Conservation (phyloP, 441 rosid species). For the Viola pubescens region DNA sequence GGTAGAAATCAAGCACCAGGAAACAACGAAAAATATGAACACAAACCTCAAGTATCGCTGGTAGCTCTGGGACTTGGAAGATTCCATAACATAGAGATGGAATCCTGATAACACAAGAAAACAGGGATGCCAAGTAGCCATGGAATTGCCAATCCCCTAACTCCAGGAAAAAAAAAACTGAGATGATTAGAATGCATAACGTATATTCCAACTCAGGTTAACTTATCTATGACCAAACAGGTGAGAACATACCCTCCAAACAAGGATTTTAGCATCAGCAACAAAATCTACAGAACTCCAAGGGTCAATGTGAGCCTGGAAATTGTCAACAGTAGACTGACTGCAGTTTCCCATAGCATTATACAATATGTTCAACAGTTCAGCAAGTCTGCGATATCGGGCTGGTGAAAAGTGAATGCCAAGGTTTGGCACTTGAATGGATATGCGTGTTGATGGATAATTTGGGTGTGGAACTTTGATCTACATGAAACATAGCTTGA, state of each 20-base stretch:
- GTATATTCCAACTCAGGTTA: conserved; percentile 19
- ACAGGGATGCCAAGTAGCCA: conserved; percentile 95
- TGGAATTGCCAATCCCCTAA: conserved; percentile 94
- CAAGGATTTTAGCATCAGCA: conserved; percentile 73
- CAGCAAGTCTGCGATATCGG: conserved; percentile 72
- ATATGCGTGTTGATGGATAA: conserved; percentile 87
- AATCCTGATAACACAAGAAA: conserved; percentile 84
- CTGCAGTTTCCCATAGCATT: conserved; percentile 52
- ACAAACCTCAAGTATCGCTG: conserved; percentile 86
- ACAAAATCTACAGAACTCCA: conserved; percentile 77
- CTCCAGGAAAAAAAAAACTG: conserved; percentile 20
- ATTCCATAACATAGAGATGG: conserved; percentile 79
- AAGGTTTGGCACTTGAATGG: conserved; percentile 96
- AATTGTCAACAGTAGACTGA: conserved; percentile 58
- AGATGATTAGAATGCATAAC: conserved; percentile 16
- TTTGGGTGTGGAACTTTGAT: conserved; percentile 81
- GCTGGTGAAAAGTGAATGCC: conserved; percentile 92
- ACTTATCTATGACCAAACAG: conserved; percentile 11
- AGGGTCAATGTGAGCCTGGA: conserved; percentile 51
- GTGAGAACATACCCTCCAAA: conserved; percentile 73
- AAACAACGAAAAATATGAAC: conserved; percentile 8
- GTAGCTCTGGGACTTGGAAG: conserved; percentile 68
- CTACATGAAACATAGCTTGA: conserved; percentile 32
- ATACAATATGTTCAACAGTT: conserved; percentile 53
- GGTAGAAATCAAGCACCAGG: neutral